phyloP scores from a whole-genome alignment of 441 rosid species.

The Erodium moschatum region DNA sequence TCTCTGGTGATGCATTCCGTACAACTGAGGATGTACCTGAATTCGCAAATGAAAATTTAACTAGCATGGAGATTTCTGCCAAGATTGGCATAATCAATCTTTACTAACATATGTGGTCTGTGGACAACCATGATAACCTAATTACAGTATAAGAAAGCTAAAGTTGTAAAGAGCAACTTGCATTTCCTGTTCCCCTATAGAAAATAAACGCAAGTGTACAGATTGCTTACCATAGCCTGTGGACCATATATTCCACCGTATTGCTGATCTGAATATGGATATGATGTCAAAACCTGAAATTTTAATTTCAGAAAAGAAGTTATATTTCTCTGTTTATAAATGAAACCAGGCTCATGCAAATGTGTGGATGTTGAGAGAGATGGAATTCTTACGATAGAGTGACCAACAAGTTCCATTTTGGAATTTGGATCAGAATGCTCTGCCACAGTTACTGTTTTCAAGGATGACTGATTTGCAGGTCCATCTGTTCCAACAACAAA shows the following conservation, averaged over 20 bases:
- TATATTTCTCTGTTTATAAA: not conserved
- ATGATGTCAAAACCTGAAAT: slow-evolving; percentile 47
- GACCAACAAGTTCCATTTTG: slow-evolving; percentile 54
- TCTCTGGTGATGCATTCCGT: slow-evolving; percentile 36
- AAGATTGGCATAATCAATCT: not conserved
- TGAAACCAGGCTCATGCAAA: not conserved
- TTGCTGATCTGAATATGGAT: slow-evolving; percentile 45
- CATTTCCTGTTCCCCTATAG: slow-evolving; percentile 13
- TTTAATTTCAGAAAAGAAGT: slow-evolving; percentile 5
- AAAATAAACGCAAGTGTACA: slow-evolving; percentile 6
- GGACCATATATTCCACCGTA: slow-evolving; percentile 40
- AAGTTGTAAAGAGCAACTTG: not conserved
- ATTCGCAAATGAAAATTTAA: slow-evolving; percentile 10
- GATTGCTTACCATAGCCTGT: slow-evolving; percentile 39
- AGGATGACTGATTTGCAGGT: slow-evolving; percentile 13
- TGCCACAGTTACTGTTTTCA: slow-evolving; percentile 23
- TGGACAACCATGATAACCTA: not conserved
- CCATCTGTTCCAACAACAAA: slow-evolving; percentile 33
- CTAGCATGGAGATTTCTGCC: not conserved
- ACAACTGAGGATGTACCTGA: slow-evolving; percentile 41
- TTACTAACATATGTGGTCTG: not conserved
- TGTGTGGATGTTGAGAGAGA: not conserved
- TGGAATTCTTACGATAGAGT: slow-evolving; percentile 39
- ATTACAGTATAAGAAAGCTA: not conserved
- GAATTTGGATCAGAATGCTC: slow-evolving; percentile 38